Conservation (phyloP, 2,329 filamentous ascomycete genomes). For the Stenocarpella maydis region DNA sequence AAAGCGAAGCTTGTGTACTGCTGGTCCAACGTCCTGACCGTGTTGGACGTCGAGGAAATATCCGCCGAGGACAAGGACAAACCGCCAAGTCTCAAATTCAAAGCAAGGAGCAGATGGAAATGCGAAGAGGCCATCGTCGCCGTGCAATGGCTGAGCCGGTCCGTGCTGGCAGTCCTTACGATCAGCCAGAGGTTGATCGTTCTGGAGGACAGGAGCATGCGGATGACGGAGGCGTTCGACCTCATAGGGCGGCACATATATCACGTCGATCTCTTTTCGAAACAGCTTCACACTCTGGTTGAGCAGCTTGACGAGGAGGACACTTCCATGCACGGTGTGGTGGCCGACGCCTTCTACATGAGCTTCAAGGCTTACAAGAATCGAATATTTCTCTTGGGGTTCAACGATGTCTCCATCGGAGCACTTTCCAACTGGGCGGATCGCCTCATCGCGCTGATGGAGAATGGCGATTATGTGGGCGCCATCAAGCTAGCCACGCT, state of each 20-base stretch:
- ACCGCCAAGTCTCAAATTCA: slow-evolving; percentile 80
- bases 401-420: slow-evolving; percentile 90
- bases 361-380: slow-evolving; percentile 97
- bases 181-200: slow-evolving; percentile 94
- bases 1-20: slow-evolving; percentile 94
- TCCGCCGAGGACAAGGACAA: slow-evolving; percentile 75
- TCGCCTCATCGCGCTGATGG: slow-evolving; percentile 90
- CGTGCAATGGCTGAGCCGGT: slow-evolving; percentile 95
- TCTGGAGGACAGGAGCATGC: slow-evolving; percentile 86
- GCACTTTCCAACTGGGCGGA: slow-evolving; percentile 98
- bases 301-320: slow-evolving; percentile 91
- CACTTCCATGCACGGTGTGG: slow-evolving; percentile 89
- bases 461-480: slow-evolving; percentile 92
- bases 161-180: slow-evolving; percentile 89
- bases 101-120: slow-evolving; percentile 85
- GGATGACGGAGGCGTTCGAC: slow-evolving; percentile 94
- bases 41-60: slow-evolving; percentile 85
- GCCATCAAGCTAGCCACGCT: slow-evolving; percentile 90
- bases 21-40: slow-evolving; percentile 97
- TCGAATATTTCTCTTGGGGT: slow-evolving; percentile 89
- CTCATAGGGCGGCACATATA: slow-evolving; percentile 92
- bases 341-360: slow-evolving; percentile 98
- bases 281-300: slow-evolving; percentile 83
- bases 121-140: slow-evolving; percentile 95
- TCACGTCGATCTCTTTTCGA: slow-evolving; percentile 88